Percentiles rank a stretch among this genome's conserved stretches.
These are phyloP conservation scores for Holtermanniella nyarrowii DNA, from an alignment of 768 basidiomycete genomes.

Conservation along the genomic window DNA sequence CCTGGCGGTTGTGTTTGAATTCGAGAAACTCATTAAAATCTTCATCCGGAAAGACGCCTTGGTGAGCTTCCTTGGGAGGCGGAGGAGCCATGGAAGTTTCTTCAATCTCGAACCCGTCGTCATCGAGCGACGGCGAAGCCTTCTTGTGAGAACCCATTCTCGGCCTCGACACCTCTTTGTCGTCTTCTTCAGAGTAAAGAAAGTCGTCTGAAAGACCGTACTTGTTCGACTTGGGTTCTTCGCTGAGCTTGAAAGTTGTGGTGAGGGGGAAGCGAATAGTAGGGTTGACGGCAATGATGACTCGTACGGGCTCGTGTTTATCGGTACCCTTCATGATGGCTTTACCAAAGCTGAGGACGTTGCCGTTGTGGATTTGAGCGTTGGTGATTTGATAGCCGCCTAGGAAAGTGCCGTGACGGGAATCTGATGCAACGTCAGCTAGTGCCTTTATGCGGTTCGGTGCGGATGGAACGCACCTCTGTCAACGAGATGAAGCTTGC, in stretches of 20 bases:
- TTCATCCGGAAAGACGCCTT: no score
- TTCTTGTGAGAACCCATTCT: no score
- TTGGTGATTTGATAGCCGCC: background rate
- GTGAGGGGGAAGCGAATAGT: background rate
- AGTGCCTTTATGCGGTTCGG: background rate
- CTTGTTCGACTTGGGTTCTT: background rate
- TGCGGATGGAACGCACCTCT: background rate
- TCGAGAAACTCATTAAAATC: no score
- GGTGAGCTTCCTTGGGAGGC: no score
- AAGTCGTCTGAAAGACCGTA: background rate
- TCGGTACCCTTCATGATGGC: background rate
- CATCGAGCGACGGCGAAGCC: no score
- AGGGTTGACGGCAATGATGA: background rate
- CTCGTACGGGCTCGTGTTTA: background rate
- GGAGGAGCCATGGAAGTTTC: no score
- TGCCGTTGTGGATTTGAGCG: background rate
- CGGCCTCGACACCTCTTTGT: no score
- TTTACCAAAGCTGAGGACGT: background rate
- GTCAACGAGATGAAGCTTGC: background rate
- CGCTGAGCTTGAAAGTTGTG: background rate
- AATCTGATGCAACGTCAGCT: background rate
- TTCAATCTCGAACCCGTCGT: no score
- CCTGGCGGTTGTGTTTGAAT: no score
- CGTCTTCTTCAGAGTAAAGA: no score
- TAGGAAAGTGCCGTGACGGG: background rate